Base-by-base conservation (phyloP, 176 grass and related monocot species). In the Oryza meridionalis region DNA sequence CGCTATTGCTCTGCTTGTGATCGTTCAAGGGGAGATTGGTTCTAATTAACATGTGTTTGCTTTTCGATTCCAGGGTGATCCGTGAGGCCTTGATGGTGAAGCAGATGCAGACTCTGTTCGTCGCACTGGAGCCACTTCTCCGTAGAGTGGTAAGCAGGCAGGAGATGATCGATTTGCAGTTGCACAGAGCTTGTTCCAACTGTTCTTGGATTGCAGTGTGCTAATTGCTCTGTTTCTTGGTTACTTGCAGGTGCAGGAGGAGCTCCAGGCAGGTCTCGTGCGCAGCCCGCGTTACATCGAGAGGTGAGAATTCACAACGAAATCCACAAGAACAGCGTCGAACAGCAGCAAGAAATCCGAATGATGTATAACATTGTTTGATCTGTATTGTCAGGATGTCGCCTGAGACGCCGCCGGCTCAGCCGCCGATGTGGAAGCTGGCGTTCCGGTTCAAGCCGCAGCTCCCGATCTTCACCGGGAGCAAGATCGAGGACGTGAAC, bases 401-500 rank as follows among this genome's bases (percentile, higher is more conserved):
- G 24, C 81, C 74, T 5, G 35, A 65, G 61, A 70, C 37, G 69
- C 70, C 78, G 24, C 76, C 87, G 3, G 38, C 43, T 0, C 74
- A 72, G 45, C 83, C 45, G 2, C 63, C 93, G 8, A 13, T 65
- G 66, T 77, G 77, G 81, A 91, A 53, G 71, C 86, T 99, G 38
- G 80, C 76, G 32, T 99, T 99, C 88, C 84, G 59, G 4, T 32
- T 5, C 6, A 81, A 55, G 9, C 93, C 90, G 5, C 1, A 2
- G 1, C 61, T 35, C 1, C 93, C 97, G 9, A 89, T 99, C 70
- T 99, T 94, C 84, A 99, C 93, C 0, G 90, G 97, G 26, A 94
- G 88, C 88, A 99, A 88, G 83, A 88, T 99, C 17, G 91, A 96
- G 51, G 93, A 73, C 78, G 5, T 0, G 9, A 44, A 84, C 21